Conservation (phyloP, 208 protist species). For the Leishmania arabica region DNA sequence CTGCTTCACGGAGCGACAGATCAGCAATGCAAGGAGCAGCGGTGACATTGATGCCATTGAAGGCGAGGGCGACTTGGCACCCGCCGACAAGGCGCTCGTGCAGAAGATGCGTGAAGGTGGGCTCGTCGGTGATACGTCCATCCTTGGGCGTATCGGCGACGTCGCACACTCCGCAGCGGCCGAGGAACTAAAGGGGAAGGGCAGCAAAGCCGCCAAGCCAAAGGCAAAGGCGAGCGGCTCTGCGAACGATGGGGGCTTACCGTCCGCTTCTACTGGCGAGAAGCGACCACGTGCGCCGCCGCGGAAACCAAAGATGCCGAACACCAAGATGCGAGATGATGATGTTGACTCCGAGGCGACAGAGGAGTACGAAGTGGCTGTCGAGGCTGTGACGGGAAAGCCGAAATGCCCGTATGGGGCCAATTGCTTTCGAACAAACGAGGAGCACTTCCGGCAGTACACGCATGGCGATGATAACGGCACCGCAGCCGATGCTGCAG, state of each 20-base stretch:
- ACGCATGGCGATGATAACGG: constrained; percentile 35
- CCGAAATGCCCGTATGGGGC: constrained; percentile 68
- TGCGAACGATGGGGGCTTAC: not conserved
- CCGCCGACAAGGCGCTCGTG: constrained; percentile 54
- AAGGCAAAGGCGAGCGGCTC: constrained; percentile 18
- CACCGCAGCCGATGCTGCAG: not conserved
- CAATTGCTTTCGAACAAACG: constrained; percentile 69
- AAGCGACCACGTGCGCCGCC: constrained; percentile 22
- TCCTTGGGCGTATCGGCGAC: constrained; percentile 75
- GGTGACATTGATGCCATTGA: constrained; percentile 70
- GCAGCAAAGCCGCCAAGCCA: constrained; percentile 18
- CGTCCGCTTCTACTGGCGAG: constrained; percentile 2
- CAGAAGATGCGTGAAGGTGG: constrained; percentile 63
- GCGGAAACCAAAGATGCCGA: constrained; percentile 15
- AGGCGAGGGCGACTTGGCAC: constrained; percentile 63
- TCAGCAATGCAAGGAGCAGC: constrained; percentile 55
- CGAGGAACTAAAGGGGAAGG: constrained; percentile 25
- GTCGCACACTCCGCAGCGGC: constrained; percentile 54
- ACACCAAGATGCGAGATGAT: constrained; percentile 17
- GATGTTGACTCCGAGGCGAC: constrained; percentile 66
- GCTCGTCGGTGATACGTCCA: constrained; percentile 42
- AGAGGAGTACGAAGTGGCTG: constrained; percentile 71
- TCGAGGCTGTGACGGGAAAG: constrained; percentile 38
- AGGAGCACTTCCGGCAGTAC: constrained; percentile 69
- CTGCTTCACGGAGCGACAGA: constrained; percentile 82